Evolutionary conservation across 2,329 filamentous ascomycete genomes (phyloP).

Genomic region (Corinectria fuckeliana): DNA sequence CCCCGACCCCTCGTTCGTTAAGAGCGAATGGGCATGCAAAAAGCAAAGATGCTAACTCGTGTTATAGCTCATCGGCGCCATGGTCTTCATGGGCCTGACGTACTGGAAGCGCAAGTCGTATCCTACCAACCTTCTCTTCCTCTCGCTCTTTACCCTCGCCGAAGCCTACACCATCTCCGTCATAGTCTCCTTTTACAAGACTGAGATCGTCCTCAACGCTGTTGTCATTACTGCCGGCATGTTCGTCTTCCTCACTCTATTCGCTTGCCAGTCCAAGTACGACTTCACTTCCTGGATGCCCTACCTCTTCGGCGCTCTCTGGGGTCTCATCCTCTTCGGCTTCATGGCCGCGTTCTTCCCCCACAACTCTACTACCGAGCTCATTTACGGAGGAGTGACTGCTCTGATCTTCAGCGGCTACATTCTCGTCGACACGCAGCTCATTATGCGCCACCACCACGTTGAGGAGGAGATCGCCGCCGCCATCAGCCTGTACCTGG

Average conservation of each 20-base stretch:
- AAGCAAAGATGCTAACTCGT: conserved; percentile 26
- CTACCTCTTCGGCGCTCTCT: conserved; percentile 88
- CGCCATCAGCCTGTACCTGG: conserved; percentile 91
- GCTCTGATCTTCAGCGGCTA: conserved; percentile 94
- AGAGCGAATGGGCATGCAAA: neutral
- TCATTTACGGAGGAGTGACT: conserved; percentile 81
- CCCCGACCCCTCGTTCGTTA: neutral
- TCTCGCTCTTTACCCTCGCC: conserved; percentile 85
- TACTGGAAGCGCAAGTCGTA: conserved; percentile 97
- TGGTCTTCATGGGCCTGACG: conserved; percentile 84
- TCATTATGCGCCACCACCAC: conserved; percentile 94
- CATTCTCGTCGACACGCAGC: conserved; percentile 94
- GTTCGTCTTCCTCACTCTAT: conserved; percentile 80
- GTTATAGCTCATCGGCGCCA: conserved; percentile 73
- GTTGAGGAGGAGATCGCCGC: conserved; percentile 98
- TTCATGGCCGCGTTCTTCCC: conserved; percentile 94
- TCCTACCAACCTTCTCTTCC: conserved; percentile 92
- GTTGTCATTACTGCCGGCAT: conserved; percentile 86
- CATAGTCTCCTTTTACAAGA: conserved; percentile 88
- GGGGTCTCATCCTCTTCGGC: conserved; percentile 89
- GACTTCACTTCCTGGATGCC: conserved; percentile 98
- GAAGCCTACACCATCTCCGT: conserved; percentile 95
- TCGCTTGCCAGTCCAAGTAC: conserved; percentile 97
- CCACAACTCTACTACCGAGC: conserved; percentile 78
- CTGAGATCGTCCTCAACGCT: conserved; percentile 85